Base-by-base conservation (phyloP, 1,284 basidiomycete genomes). In the Cystobasidium sp. region DNA sequence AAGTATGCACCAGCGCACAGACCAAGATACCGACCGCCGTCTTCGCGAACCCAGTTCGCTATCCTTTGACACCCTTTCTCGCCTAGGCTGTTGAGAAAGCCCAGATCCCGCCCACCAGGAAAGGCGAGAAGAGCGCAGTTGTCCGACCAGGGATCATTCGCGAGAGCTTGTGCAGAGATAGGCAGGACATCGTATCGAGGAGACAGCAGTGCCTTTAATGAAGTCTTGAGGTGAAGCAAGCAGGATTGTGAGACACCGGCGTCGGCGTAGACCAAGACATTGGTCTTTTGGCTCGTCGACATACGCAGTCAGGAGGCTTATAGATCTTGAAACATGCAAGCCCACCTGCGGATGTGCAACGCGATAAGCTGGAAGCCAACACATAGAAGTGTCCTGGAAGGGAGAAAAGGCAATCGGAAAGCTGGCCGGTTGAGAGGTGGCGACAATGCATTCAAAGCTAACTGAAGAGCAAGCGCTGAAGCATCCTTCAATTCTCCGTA, bases 191-290 rank as follows among this genome's bases (percentile, higher is more conserved):
- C 88, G 82, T 94, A 94, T 81, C 90, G 86, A 0, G 91, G 89
- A 8, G 85, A 79, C 16, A 94, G 87, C 43, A 90, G 80, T 7
- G 86, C 51, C 22, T 86, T 85, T 43, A 94, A 86, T 8, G 85
- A 84, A 0, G 84, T 80, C 46, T 89, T 81, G 1, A 87, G 86
- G 78, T 88, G 84, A 1, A 86, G 84, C 46, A 89, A 82, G 1
- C 90, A 89, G 10, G 86, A 81, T 55, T 85, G 85, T 37, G 86
- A 84, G 20, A 88, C 87, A 68, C 92, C 89, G 24, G 90, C 88
- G 3, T 89, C 90, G 58, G 89, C 85, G 82, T 92, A 93, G 53
- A 93, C 87, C 72, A 94, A 87, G 20, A 94, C 90, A 83, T 93
- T 89, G 7, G 64, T 66, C 49, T 66, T 66, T 7, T 43, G 44